These are phyloP conservation scores for Bipolaris cookei DNA, from an alignment of 2,329 filamentous ascomycete species.

Conservation along the genomic window DNA sequence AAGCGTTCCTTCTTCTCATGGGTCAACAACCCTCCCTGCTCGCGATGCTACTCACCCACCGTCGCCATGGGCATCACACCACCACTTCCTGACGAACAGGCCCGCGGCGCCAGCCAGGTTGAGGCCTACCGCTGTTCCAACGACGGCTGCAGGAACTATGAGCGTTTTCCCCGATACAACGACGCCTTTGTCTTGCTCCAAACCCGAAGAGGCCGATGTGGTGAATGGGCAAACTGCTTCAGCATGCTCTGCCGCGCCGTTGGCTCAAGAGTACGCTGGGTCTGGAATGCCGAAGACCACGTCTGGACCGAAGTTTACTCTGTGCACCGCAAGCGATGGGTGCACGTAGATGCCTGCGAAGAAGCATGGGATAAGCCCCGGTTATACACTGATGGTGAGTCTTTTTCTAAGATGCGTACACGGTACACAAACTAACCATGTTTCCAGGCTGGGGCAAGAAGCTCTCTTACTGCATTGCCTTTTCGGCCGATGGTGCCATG, in stretches of 20 bases:
- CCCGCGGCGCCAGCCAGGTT: slow-evolving; percentile 83
- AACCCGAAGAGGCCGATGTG: slow-evolving; percentile 82
- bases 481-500: slow-evolving; percentile 82
- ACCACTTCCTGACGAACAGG: slow-evolving; percentile 86
- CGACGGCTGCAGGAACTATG: slow-evolving; percentile 74
- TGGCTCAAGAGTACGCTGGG: slow-evolving; percentile 89
- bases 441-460: slow-evolving; percentile 83
- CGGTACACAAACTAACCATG: slow-evolving; percentile 16
- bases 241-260: slow-evolving; percentile 96
- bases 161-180: slow-evolving; percentile 91
- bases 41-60: slow-evolving; percentile 80
- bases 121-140: slow-evolving; percentile 90
- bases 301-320: slow-evolving; percentile 99
- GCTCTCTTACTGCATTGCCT: slow-evolving; percentile 96
- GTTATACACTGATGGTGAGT: slow-evolving; percentile 81
- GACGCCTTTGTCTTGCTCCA: slow-evolving; percentile 93
- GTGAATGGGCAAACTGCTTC: slow-evolving; percentile 99
- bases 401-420: neutral
- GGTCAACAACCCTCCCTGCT: slow-evolving; percentile 93
- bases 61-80: slow-evolving; percentile 81
- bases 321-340: slow-evolving; percentile 88
- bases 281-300: slow-evolving; percentile 97
- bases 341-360: slow-evolving; percentile 96
- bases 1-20: slow-evolving; percentile 93
- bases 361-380: slow-evolving; percentile 94